phyloP scores from a whole-genome alignment of 1,284 basidiomycete species.

The Ceratobasidium sp. region DNA sequence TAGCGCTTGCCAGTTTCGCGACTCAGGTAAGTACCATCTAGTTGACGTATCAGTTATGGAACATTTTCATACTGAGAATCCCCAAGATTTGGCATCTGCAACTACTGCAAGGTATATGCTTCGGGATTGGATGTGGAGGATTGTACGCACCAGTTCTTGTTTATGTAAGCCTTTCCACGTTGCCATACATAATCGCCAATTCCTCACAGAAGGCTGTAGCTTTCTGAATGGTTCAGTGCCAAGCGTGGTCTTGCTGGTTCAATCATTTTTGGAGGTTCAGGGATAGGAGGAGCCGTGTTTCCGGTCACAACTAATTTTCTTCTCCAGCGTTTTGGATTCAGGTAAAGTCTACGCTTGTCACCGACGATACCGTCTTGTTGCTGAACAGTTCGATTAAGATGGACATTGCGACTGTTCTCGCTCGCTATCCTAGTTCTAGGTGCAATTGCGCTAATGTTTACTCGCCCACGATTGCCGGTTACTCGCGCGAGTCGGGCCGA shows the following conservation, averaged over 20 bases:
- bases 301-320: conserved; percentile 47
- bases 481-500: neutral
- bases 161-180: conserved; percentile 34
- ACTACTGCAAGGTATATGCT: conserved; percentile 42
- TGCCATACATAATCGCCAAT: neutral
- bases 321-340: conserved; percentile 48
- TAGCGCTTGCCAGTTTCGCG: conserved; percentile 47
- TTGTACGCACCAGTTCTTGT: conserved; percentile 47
- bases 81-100: conserved; percentile 44
- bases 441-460: conserved; percentile 31
- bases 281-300: conserved; percentile 49
- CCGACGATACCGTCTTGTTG: neutral
- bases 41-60: too few relatives aligned
- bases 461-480: conserved; percentile 29
- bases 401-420: conserved; percentile 46
- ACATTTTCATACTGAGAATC: too few relatives aligned
- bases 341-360: conserved; percentile 45
- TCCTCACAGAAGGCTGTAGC: conserved; percentile 1
- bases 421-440: conserved; percentile 22
- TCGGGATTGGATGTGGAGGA: conserved; percentile 41
- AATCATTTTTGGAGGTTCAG: conserved; percentile 49
- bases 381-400: conserved; percentile 11
- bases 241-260: conserved; percentile 43
- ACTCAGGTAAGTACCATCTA: conserved; percentile 45
- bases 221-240: conserved; percentile 48